Conservation (phyloP, 192 early-diverging fungal genomes). For the Rhizophagus clarus region DNA sequence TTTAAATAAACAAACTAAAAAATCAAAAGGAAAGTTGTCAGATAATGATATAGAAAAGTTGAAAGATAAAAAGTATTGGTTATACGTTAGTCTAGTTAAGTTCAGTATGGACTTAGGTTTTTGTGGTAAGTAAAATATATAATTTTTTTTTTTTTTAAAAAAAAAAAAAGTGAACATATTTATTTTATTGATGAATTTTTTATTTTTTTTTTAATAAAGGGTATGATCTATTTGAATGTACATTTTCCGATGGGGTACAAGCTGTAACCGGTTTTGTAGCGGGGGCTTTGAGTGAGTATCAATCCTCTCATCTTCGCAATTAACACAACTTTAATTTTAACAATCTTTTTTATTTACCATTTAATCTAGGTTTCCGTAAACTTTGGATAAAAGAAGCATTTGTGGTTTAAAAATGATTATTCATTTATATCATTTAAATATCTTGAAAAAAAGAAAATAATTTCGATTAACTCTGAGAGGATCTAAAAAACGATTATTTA, state of each 20-base stretch:
- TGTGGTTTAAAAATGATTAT: too few relatives aligned
- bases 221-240: constrained; percentile 55
- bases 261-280: constrained; percentile 53
- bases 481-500: too few relatives aligned
- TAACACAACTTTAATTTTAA: neutral
- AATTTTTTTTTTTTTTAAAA: neutral
- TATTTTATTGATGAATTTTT: constrained; percentile 18
- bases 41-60: constrained; percentile 37
- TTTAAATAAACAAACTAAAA: constrained; percentile 32
- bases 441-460: too few relatives aligned
- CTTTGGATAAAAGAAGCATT: constrained; percentile 8
- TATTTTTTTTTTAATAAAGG: constrained; percentile 37
- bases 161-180: too few relatives aligned
- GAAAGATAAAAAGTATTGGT: constrained; percentile 54
- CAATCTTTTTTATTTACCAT: neutral
- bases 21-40: constrained; percentile 20
- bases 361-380: constrained; percentile 24
- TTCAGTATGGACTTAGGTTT: constrained; percentile 71
- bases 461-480: too few relatives aligned
- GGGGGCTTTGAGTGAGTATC: constrained; percentile 37
- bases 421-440: too few relatives aligned
- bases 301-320: too few relatives aligned
- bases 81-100: constrained; percentile 63
- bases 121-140: constrained; percentile 57
- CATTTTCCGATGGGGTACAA: constrained; percentile 54